phyloP scores from a whole-genome alignment of 768 basidiomycete species.

The Terana coerulea region DNA sequence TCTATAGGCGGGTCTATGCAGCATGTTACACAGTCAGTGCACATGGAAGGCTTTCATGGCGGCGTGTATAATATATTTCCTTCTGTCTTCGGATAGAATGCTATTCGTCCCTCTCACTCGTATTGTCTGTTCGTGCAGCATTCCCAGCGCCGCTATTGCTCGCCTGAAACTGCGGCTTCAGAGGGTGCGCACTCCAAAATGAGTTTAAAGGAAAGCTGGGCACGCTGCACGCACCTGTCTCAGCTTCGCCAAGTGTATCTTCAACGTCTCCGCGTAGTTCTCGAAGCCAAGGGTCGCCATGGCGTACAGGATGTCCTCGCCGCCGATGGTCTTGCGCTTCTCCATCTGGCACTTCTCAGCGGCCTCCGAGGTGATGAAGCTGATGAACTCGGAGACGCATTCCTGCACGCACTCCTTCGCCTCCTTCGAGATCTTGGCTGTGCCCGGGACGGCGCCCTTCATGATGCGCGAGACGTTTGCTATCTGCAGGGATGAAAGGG shows the following conservation, averaged over 20 bases:
- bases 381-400: conserved; percentile 97
- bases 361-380: conserved; percentile 96
- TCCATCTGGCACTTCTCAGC: conserved; percentile 92
- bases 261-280: conserved; percentile 88
- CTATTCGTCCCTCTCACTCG: no score
- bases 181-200: no score
- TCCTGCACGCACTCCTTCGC: conserved; percentile 99
- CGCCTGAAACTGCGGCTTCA: no score
- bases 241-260: conserved; percentile 89
- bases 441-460: conserved; percentile 85
- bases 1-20: no score
- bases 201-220: no score
- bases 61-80: no score
- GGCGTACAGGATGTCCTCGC: conserved; percentile 96
- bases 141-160: no score
- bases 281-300: conserved; percentile 92
- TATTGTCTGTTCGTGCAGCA: no score
- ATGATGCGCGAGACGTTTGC: conserved; percentile 98
- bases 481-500: conserved; percentile 52
- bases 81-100: no score
- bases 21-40: no score
- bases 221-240: conserved; percentile 72
- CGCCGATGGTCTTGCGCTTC: conserved; percentile 97
- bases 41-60: no score
- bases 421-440: conserved; percentile 96